Conservation (phyloP, 2,329 filamentous ascomycete species). For the Hirsutella minnesotensis region DNA sequence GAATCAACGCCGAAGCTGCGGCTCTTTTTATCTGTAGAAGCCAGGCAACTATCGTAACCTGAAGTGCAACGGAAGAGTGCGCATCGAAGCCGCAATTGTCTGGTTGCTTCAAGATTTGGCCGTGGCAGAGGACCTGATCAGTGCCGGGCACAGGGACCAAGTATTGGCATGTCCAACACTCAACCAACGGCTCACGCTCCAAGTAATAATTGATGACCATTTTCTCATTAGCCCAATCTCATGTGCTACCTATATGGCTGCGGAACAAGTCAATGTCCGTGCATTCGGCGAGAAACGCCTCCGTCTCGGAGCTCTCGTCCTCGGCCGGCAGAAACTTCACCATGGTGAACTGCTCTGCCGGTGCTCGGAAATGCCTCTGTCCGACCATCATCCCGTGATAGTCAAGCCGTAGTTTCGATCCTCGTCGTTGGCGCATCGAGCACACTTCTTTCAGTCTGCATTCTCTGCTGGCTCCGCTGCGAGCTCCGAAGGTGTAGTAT, state of each 20-base stretch:
- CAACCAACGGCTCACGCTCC: too few relatives aligned
- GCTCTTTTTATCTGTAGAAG: too few relatives aligned
- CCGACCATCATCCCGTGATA: neutral
- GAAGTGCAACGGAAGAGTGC: too few relatives aligned
- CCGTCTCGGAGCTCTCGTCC: neutral
- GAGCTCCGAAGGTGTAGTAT: neutral
- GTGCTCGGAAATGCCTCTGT: conserved; percentile 16
- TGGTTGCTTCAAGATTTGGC: too few relatives aligned
- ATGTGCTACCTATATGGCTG: neutral
- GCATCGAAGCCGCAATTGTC: too few relatives aligned
- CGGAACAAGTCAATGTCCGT: neutral
- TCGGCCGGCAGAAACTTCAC: conserved; percentile 6
- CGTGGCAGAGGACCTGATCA: too few relatives aligned
- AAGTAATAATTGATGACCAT: too few relatives aligned
- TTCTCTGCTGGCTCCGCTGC: neutral
- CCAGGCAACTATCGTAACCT: too few relatives aligned
- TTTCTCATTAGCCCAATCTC: neutral
- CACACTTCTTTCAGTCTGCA: conserved; percentile 6
- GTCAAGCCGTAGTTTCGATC: neutral
- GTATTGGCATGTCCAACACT: too few relatives aligned
- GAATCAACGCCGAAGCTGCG: too few relatives aligned
- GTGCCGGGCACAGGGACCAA: too few relatives aligned
- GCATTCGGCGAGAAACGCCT: neutral
- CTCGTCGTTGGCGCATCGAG: conserved; percentile 3
- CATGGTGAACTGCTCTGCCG: conserved; percentile 5